These are phyloP conservation scores for Vigna hirtella DNA, from an alignment of 306 rosid genomes.

Conservation along the genomic window DNA sequence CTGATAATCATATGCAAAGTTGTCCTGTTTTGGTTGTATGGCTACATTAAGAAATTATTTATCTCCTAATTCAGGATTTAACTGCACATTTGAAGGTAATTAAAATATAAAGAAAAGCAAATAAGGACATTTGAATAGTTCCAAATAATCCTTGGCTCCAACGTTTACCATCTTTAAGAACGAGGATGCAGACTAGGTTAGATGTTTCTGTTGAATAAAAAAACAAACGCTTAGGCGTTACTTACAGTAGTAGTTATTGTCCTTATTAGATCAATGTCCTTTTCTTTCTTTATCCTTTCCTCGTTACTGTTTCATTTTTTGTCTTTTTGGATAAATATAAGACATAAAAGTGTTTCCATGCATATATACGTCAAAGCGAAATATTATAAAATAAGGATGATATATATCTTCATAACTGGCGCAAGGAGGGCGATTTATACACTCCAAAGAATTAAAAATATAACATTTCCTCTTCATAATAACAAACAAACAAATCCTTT, in stretches of 20 bases:
- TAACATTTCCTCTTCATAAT: not conserved
- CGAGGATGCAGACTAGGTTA: conserved; percentile 43
- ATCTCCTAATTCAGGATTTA: conserved; percentile 4
- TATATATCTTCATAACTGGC: conserved; percentile 17
- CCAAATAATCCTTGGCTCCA: conserved; percentile 38
- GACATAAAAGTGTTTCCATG: not conserved
- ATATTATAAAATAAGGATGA: not conserved
- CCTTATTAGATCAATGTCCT: conserved; percentile 34
- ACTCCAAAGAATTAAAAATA: not conserved
- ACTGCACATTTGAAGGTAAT: conserved; percentile 19
- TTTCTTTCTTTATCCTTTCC: conserved; percentile 15
- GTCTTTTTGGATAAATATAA: conserved; percentile 7
- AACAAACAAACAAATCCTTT: not conserved
- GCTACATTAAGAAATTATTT: conserved; percentile 14
- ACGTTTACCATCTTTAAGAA: conserved; percentile 38
- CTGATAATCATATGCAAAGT: conserved; percentile 39
- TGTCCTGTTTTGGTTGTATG: conserved; percentile 46
- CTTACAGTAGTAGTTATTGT: conserved; percentile 40
- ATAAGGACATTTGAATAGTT: conserved; percentile 39
- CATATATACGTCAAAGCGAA: not conserved
- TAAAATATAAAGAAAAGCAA: conserved; percentile 24
- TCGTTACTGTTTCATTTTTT: conserved; percentile 4
- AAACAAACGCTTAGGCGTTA: conserved; percentile 39
- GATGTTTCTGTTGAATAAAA: conserved; percentile 19
- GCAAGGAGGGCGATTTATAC: not conserved